Evolutionary conservation across 2,329 filamentous ascomycete species (phyloP), one percentile per base, ranked within the genome.

Genomic region (Aspergillus luchuensis): DNA sequence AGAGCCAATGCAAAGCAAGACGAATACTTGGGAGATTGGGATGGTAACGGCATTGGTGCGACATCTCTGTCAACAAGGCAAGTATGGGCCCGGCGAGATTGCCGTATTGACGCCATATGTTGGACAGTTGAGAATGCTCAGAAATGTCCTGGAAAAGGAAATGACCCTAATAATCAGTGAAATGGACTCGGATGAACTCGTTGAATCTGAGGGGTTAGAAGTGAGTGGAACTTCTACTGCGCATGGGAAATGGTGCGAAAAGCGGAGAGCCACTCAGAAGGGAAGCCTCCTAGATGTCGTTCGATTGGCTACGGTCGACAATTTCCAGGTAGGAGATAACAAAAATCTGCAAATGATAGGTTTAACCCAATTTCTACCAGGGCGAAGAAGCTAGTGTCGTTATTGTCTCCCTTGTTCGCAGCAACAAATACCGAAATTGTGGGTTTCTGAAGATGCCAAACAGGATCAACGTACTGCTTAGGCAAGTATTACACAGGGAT

Each of bases 71-170:
- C 56, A 63, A 5, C 63, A 71, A n/a, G 69, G 69, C 41, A 59
- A 56, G 41, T 70, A 69, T 30, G 62, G 56, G 15, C 58, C 56
- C n/a, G 61, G 45, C 1, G 63, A 69, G 41, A 66, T 70, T 49
- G 68, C 67, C 4, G 56, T 70, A 4, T 47, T 70, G 4, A 69
- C 67, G 0, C 67, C 66, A 0, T 70, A 70, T 49, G 56, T 62
- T 2, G 62, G 61, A 0, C 60, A 69, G 17, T 8, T 69, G 7
- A 63, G 55, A 17, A 61, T 63, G 36, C 56, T 69, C 1, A 60
- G 45, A 21, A 21, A 55, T 13, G 49, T 51, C 21, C 36, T 60
- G 11, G 50, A 55, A 11, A 51, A 52, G 4, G 13, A 47, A 10
- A 39, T 58, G 17, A 55, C 59, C 4, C 21, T 63, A 7, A 36